Conservation (phyloP, 495 filamentous ascomycete genomes). For the Symbiotaphrina buchneri region DNA sequence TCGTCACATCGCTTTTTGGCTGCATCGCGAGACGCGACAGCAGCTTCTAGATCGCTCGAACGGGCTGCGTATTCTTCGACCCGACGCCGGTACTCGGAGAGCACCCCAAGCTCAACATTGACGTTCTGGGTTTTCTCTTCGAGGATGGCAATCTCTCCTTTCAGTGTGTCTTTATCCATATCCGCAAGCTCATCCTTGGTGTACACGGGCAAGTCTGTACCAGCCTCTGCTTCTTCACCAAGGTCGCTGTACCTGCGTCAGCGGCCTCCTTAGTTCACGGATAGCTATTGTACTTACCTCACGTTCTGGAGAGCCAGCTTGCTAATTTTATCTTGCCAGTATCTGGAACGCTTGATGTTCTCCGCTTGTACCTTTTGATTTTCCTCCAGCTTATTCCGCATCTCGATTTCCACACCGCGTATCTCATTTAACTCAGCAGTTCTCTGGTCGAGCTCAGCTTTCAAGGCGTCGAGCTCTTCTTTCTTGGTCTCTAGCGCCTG, state of each 20-base stretch:
- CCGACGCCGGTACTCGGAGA: conserved; percentile 80
- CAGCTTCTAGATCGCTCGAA: conserved; percentile 52
- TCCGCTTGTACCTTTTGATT: conserved; percentile 75
- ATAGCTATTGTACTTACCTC: conserved; percentile 14
- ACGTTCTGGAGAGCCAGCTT: conserved; percentile 64
- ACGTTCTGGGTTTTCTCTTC: conserved; percentile 86
- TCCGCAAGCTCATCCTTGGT: conserved; percentile 83
- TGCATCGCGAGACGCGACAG: conserved; percentile 53
- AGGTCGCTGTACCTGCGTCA: conserved; percentile 17
- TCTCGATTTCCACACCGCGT: conserved; percentile 82
- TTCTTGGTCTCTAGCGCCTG: conserved; percentile 53
- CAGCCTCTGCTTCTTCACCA: conserved; percentile 11
- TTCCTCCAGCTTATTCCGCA: conserved; percentile 93
- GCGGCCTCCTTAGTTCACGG: neutral
- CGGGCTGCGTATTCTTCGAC: conserved; percentile 70
- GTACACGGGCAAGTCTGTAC: conserved; percentile 47
- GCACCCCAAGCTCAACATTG: conserved; percentile 73
- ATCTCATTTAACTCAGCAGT: conserved; percentile 74
- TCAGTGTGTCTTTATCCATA: conserved; percentile 72
- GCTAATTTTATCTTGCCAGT: conserved; percentile 75
- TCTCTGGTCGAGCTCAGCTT: conserved; percentile 71
- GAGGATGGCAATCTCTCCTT: conserved; percentile 67
- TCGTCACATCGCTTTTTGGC: conserved; percentile 84
- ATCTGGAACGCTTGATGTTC: conserved; percentile 60
- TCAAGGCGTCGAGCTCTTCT: conserved; percentile 54